Evolutionary conservation across 495 filamentous ascomycete genomes (phyloP), one percentile per base, ranked within the genome.

Genomic region (Poronia punctata): DNA sequence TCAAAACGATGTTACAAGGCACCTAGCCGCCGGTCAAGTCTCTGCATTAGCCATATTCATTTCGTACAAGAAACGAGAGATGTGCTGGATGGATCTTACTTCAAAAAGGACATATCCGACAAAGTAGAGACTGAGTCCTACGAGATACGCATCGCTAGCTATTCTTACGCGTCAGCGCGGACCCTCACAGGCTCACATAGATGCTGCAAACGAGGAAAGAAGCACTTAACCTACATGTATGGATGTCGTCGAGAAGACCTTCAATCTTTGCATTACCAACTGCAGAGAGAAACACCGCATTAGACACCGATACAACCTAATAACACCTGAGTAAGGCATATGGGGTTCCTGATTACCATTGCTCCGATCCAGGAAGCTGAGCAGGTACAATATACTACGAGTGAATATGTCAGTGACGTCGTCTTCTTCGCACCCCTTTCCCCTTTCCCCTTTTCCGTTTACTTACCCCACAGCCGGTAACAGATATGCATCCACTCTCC

Each of bases 341-440:
- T 24, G 17, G 8, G 12, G 25, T 23, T 28, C 7, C 18, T 20
- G 7, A 50, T 11, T 61, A 80, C 76, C 80, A 65, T 87, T 88
- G 57, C 78, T 83, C 37, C 83, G 70, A 50, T 87, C 83, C 14
- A 88, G 61, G 42, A 88, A 87, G 4, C 80, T 86, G 4, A 86
- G 59, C 11, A 87, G 62, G 51, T 86, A 88, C 14, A 88, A 56
- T 2, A 86, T 53, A 21, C 40, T 43, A 14, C 17, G 35, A 29
- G 17, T 4, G 17, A n/a, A 7, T 2, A 8, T 8, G 24, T 41
- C 18, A 41, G 38, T 25, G 32, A 27, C 6, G 9, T 39, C 10
- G 17, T 33, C 7, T 25, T 23, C 16, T 2, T 33, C 20, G 17
- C 15, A 19, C 2, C 36, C 3, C 2, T 21, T 21, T n/a, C n/a